Percentiles rank a stretch among this genome's conserved stretches.
Evolutionary conservation across 768 basidiomycete genomes (phyloP).

Genomic region (Rhodotorula paludigena): DNA sequence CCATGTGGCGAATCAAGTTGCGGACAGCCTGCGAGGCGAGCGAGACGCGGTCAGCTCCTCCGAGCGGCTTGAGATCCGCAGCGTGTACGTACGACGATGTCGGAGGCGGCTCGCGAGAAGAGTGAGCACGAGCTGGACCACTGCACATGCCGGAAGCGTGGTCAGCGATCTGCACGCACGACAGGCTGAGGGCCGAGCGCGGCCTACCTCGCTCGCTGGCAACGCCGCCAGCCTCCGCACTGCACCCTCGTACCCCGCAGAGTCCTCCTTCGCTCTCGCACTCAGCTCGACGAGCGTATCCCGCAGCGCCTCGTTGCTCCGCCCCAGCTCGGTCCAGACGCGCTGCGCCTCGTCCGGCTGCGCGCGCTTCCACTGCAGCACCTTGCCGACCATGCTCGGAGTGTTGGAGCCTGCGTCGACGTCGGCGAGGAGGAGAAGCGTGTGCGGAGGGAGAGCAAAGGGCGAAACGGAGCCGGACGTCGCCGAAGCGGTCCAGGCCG

Average conservation of each 20-base stretch:
- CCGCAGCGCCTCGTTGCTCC: constrained; percentile 36
- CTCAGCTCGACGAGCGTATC: constrained; percentile 20
- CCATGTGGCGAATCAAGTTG: constrained; percentile 76
- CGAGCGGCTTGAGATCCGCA: not conserved
- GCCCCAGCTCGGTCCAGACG: constrained; percentile 41
- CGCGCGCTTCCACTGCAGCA: constrained; percentile 78
- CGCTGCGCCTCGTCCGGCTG: constrained; percentile 52
- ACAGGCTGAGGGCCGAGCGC: no score
- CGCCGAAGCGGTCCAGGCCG: constrained; percentile 62
- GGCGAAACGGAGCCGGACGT: constrained; percentile 52
- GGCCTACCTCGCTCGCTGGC: constrained; percentile 8
- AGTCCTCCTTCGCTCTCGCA: not conserved
- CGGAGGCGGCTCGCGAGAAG: not conserved
- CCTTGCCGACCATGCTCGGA: constrained; percentile 84
- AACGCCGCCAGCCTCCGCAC: not conserved
- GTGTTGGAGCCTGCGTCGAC: constrained; percentile 95
- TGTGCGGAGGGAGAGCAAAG: constrained; percentile 76
- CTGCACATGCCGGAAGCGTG: not conserved
- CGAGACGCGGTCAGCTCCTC: not conserved
- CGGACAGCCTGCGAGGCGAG: constrained; percentile 63
- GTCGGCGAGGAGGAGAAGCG: constrained; percentile 83
- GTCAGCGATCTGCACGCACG: not conserved
- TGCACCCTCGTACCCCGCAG: constrained; percentile 8
- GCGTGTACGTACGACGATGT: constrained; percentile 14
- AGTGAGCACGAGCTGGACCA: not conserved